Evolutionary conservation across 225 moss, liverwort and hornwort species (phyloP), one percentile per base, ranked within the genome.

Genomic region (Marchantia polymorpha): DNA sequence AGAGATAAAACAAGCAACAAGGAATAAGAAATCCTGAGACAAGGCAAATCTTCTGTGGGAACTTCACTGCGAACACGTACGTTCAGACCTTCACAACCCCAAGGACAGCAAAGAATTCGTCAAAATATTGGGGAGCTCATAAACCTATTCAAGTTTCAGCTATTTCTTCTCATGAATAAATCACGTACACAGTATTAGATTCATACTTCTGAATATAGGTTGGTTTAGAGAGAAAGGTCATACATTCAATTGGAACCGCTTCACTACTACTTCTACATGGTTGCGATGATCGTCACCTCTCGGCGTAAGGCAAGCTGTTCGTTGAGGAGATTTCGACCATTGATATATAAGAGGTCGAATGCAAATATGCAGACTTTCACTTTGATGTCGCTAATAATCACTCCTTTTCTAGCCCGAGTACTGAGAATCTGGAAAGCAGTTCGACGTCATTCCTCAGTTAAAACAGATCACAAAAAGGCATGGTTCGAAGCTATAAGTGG

Each of bases 401-500:
- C 99, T 63, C 95, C 99, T 90, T 99, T 99, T 67, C 90, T 93
- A 22, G 91, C 99, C 85, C 99, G 86, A 61, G 95, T 95, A 83
- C 95, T 92, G 82, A 99, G 81, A 48, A 99, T 71, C 99, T 99
- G 92, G 53, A 12, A 77, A 46, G 27, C 29, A 78, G 12, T 76
- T 63, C 19, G n/a, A 16, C 16, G 11, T 26, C 51, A 27, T 73
- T 71, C 50, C 23, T 71, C 71, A 69, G 16, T 69, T 49, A 69
- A 15, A 19, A 69, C 19, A 48, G 3, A 69, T 20, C 46, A 20
- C 13, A 69, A 49, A 49, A 48, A 47, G 22, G 49, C 39, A 39
- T 39, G 39, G 39, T 39, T 39, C 5, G 39, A 39, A 39, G n/a
- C n/a, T n/a, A n/a, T n/a, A n/a, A 39, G 39, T 39, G 39, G 39